Evolutionary conservation across 2,329 filamentous ascomycete species (phyloP), one percentile per base, ranked within the genome.

Genomic region (Colletotrichum destructivum): DNA sequence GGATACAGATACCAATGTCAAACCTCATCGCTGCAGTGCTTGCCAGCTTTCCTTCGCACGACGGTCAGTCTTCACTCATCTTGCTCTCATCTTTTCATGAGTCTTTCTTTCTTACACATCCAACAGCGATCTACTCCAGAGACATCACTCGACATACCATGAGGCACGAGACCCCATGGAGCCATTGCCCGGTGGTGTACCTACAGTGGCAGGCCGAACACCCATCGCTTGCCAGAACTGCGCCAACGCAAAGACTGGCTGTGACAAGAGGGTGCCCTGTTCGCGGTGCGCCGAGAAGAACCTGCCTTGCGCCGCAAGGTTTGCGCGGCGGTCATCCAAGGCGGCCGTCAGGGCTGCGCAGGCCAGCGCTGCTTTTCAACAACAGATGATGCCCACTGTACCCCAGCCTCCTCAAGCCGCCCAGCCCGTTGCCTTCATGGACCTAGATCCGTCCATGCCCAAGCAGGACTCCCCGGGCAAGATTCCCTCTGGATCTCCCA

Each of bases 121-220:
- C 51, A 42, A 75, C 74, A 86, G 87, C 73, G 87, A 88, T 66
- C 80, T 89, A 9, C 80, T 88, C 4, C 84, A 86, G 74, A 80
- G 86, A 75, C 86, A 88, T 68, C 82, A 87, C 69, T 81, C 82
- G 4, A 87, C 85, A 38, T 88, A 88, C 72, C 87, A 88, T 78
- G 84, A 87, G 76, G 81, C 81, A 8, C 82, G 82, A 75, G 84
- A 86, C 62, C 82, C 84, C 0, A 83, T 84, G 81, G 84, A 86
- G 55, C 81, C 84, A 3, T 75, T 82, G 12, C 81, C 84, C 0
- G 85, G 83, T 16, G 82, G 82, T n/a, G 78, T 84, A 3, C 82
- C 82, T 4, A 83, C 83, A 0, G 76, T 86, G 15, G 81, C 78
- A 16, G 78, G 81, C 16, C 80, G 70, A 83, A 79, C 75, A 9